A percentile compares a stretch with the other conserved stretches of the same genome.
These are phyloP conservation scores for Podosphaera aphanis DNA, from an alignment of 2,329 filamentous ascomycete genomes.

Conservation along the genomic window DNA sequence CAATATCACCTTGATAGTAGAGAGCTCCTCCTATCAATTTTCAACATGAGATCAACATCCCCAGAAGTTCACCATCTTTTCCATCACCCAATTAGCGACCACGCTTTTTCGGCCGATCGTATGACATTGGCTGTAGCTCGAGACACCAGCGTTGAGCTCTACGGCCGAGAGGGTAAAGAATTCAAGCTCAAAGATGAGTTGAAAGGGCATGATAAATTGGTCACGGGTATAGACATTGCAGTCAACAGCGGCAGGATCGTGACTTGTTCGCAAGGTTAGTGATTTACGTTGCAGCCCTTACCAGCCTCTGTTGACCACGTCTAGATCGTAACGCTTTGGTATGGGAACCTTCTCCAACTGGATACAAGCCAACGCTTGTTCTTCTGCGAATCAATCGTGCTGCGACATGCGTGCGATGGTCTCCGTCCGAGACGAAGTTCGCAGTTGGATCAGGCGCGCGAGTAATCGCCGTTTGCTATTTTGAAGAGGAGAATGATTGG, in stretches of 20 bases:
- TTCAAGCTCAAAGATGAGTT: conserved; percentile 80
- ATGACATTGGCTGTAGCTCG: conserved; percentile 73
- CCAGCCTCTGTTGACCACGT: conserved; percentile 1
- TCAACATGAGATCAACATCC: conserved; percentile 36
- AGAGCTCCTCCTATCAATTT: conserved; percentile 81
- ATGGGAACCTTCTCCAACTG: conserved; percentile 79
- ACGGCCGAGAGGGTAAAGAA: conserved; percentile 44
- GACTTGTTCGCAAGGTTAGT: conserved; percentile 76
- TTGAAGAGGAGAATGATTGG: conserved; percentile 98
- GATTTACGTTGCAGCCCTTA: not conserved
- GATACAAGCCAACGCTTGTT: conserved; percentile 92
- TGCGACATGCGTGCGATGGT: conserved; percentile 93
- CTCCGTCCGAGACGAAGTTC: conserved; percentile 89
- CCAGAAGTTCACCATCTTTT: conserved; percentile 94
- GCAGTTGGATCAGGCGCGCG: conserved; percentile 89
- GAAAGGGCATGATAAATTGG: conserved; percentile 88
- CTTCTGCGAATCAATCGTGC: conserved; percentile 92
- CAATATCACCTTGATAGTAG: too few relatives aligned
- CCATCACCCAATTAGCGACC: conserved; percentile 86
- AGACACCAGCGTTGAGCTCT: conserved; percentile 77
- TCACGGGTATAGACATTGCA: conserved; percentile 91
- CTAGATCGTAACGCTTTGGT: conserved; percentile 90
- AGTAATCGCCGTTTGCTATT: conserved; percentile 92
- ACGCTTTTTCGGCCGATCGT: conserved; percentile 89
- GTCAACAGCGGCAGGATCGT: conserved; percentile 80